phyloP scores from a whole-genome alignment of 2,329 filamentous ascomycete species.

The Fusarium vanettenii region DNA sequence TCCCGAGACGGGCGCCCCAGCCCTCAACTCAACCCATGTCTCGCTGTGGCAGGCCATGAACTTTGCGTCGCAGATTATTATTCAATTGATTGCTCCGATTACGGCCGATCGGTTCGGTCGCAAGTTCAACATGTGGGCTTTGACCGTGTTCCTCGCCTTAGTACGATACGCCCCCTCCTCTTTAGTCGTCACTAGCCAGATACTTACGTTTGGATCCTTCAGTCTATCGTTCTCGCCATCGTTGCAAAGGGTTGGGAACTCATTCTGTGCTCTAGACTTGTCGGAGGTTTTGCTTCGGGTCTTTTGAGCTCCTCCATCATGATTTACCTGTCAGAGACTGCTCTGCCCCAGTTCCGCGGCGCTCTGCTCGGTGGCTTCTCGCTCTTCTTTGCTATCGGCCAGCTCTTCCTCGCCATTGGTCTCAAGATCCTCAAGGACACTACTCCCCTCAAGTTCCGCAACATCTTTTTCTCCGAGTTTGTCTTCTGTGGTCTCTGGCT shows the following conservation, averaged over 20 bases:
- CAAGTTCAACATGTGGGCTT: conserved; percentile 9
- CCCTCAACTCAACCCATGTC: not conserved
- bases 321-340: conserved; percentile 2
- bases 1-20: not conserved
- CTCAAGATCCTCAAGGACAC: conserved; percentile 1
- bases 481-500: not conserved
- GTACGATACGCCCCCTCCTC: not conserved
- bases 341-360: not conserved
- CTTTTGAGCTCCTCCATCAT: not conserved
- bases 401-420: conserved; percentile 3
- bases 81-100: not conserved
- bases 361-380: not conserved
- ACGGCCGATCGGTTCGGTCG: conserved; percentile 3
- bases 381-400: not conserved
- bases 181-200: not conserved
- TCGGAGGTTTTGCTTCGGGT: not conserved
- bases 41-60: not conserved
- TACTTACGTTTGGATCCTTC: not conserved
- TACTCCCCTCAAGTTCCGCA: not conserved
- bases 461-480: conserved; percentile 7
- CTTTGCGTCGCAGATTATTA: not conserved
- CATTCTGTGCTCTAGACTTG: not conserved
- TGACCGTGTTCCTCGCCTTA: not conserved
- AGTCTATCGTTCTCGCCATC: not conserved
- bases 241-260: not conserved